Evolutionary conservation across 306 rosid genomes (phyloP), one percentile per base, ranked within the genome.

Genomic region (Phaseolus lunatus): DNA sequence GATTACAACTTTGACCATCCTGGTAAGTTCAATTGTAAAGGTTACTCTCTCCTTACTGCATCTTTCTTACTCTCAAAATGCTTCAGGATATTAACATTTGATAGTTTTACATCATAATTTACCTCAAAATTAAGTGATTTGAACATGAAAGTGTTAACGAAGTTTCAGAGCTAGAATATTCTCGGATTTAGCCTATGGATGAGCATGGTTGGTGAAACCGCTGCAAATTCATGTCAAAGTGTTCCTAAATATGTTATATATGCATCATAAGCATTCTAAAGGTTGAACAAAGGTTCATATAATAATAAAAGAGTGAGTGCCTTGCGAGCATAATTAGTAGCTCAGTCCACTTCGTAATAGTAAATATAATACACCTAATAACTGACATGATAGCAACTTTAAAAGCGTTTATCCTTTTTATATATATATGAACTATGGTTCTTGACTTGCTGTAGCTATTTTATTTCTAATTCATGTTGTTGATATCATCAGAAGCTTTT

Each of bases 1-100:
- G 99, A 93, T 72, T 96, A 93, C 90, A 96, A 96, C 88, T 96
- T 93, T 83, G 99, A 96, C 82, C 99, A 96, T 87, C 99, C 98
- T 80, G 97, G 97, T 92, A 39, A 88, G 94, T 78, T 80, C 72
- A 76, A 39, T 70, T 72, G 18, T 71, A 75, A 77, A 66, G 23
- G 64, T 72, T 50, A 29, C 16, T 63, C 43, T 72, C 57, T 37
- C 67, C 56, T 59, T 59, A 16, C 64, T 14, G 12, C 49, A 22
- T 67, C 66, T 52, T 68, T 67, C 59, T 59, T 59, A 43, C 66
- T 73, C 69, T 64, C 10, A 57, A 61, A 78, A 62, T 79, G 39
- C 10, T 22, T 29, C 63, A 59, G 67, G 71, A 78, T 2, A 26
- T 22, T 74, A 59, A 39, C 50, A 67, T 45, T 14, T 5, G 33